phyloP scores from a whole-genome alignment of 139 green algal genomes.

The Chlamydomonas urium region DNA sequence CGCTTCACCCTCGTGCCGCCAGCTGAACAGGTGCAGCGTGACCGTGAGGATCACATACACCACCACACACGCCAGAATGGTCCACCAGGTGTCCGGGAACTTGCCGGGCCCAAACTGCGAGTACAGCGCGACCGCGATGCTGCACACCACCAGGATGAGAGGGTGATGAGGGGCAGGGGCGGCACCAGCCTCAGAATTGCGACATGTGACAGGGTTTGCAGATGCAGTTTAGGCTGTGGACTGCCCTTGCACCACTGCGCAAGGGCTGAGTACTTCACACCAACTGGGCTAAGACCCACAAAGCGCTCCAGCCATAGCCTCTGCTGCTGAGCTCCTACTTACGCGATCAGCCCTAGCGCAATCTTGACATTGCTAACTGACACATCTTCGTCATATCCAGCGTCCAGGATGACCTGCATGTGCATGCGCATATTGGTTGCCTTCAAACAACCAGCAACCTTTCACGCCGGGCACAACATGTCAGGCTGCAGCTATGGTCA shows the following conservation, averaged over 20 bases:
- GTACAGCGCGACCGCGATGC: constrained; percentile 55
- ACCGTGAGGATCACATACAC: constrained; percentile 56
- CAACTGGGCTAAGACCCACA: not conserved
- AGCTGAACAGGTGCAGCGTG: constrained; percentile 45
- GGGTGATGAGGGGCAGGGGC: not conserved
- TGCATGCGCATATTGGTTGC: not conserved
- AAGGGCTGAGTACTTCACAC: not conserved
- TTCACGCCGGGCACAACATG: too few species aligned
- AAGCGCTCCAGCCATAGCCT: not conserved
- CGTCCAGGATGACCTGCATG: constrained; percentile 45
- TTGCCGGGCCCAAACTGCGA: constrained; percentile 75
- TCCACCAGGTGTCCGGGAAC: constrained; percentile 53
- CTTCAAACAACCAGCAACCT: not conserved
- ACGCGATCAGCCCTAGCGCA: constrained; percentile 57
- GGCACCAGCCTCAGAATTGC: not conserved
- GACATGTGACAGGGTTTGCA: not conserved
- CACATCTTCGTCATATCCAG: constrained; percentile 59
- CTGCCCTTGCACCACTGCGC: not conserved
- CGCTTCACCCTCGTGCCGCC: constrained; percentile 51
- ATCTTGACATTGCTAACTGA: constrained; percentile 70
- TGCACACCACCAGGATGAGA: constrained; percentile 43
- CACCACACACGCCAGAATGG: constrained; percentile 57
- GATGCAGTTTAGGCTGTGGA: too few species aligned
- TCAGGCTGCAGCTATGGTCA: too few species aligned
- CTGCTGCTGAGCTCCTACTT: constrained; percentile 25